Percentiles rank a stretch among this genome's conserved stretches.
phyloP scores from a whole-genome alignment of 2,329 filamentous ascomycete species.

The Sporothrix protearum region DNA sequence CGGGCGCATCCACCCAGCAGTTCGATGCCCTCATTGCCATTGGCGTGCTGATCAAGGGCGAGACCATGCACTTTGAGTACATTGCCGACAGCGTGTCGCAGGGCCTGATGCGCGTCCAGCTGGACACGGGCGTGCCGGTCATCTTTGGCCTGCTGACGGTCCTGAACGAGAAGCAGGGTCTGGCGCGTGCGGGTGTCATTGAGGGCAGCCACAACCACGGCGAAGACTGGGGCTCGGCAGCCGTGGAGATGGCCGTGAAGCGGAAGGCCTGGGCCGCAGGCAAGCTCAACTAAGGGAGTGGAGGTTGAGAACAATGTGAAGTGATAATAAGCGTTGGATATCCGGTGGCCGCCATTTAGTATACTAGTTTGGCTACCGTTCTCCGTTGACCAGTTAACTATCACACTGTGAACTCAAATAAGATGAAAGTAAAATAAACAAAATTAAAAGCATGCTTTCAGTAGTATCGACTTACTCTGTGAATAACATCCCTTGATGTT shows the following conservation, averaged over 20 bases:
- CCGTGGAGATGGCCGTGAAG: slow-evolving; percentile 91
- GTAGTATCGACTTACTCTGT: too few species aligned
- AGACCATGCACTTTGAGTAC: slow-evolving; percentile 99
- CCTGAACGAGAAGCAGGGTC: slow-evolving; percentile 80
- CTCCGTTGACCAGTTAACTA: neutral
- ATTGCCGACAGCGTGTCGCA: slow-evolving; percentile 89
- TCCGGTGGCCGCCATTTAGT: neutral
- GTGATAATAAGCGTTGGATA: slow-evolving; percentile 12
- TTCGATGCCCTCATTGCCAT: slow-evolving; percentile 96
- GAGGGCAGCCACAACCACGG: slow-evolving; percentile 80
- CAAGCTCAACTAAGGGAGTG: slow-evolving; percentile 40
- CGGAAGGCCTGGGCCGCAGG: slow-evolving; percentile 78
- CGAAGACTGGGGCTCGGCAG: slow-evolving; percentile 91
- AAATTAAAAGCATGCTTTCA: too few species aligned
- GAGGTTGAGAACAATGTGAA: neutral
- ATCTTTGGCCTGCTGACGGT: slow-evolving; percentile 91
- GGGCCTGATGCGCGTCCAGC: slow-evolving; percentile 88
- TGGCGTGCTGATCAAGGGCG: slow-evolving; percentile 94
- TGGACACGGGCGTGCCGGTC: slow-evolving; percentile 84
- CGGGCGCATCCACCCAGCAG: slow-evolving; percentile 50
- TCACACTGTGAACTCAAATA: neutral
- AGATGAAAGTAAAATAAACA: neutral
- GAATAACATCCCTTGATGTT: too few species aligned
- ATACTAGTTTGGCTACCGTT: neutral
- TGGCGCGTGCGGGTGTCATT: slow-evolving; percentile 75